Evolutionary conservation across 257 asterid species (phyloP), one percentile per base, ranked within the genome.

Genomic region (Ehretia macrophylla): DNA sequence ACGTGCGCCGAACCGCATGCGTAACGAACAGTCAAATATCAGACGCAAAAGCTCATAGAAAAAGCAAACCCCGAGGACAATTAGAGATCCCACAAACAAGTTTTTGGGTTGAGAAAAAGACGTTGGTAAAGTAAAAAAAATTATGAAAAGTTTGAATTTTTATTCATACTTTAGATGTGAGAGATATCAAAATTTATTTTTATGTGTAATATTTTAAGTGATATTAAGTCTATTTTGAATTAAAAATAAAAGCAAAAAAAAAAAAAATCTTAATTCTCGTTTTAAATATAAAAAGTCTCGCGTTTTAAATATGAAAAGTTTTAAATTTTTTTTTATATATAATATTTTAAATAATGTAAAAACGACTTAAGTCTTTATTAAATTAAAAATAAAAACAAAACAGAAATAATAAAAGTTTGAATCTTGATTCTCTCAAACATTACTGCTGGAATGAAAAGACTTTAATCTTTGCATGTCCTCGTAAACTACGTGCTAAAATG

Each of bases 401-500:
- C 45, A 50, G 55, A 32, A 14, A 27, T 11, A 64, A 73, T 17
- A n/a, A n/a, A n/a, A n/a, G n/a, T 67, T 64, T 52, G 40, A 53
- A 58, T 67, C 77, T 79, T 76, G 83, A 74, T 76, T 62, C 67
- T 62, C 74, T 68, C 68, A 62, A 69, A 66, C 70, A 66, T 32
- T 22, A 12, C 57, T 52, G 32, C 57, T 52, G 14, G 6, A 10
- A 11, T 53, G 64, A 18, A 63, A 45, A 17, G 12, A 40, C 48
- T 45, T 16, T 46, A 40, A 38, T 44, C 17, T 60, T 51, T 54
- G 39, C 55, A 51, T 60, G 47, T 59, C 86, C 79, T 83, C 83
- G 86, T 73, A 68, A 75, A 67, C 72, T 80, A 65, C 78, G 81
- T 77, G 76, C 80, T 81, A 77, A 79, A 75, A 48, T 79, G 77